phyloP scores from a whole-genome alignment of 306 rosid species.

The Potentilla sterilis region DNA sequence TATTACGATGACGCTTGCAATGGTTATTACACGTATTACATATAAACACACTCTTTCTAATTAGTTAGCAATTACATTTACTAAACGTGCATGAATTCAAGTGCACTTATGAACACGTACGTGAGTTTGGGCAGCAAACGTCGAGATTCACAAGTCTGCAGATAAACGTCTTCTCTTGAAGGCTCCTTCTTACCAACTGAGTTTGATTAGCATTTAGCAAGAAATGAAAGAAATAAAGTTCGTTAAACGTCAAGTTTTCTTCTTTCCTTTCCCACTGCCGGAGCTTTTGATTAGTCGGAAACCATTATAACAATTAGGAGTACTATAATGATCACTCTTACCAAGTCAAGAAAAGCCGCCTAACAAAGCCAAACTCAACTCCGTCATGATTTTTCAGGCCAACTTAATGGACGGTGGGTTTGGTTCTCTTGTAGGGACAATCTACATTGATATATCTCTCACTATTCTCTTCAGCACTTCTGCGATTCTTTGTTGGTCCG shows the following conservation, averaged over 20 bases:
- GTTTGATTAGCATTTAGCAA: too few relatives aligned
- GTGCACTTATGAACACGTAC: too few relatives aligned
- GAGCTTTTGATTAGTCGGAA: slow-evolving; percentile 12
- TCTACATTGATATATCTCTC: background rate
- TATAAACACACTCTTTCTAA: background rate
- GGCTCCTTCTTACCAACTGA: background rate
- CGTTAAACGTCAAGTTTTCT: background rate
- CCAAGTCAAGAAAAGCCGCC: slow-evolving; percentile 45
- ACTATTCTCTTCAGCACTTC: background rate
- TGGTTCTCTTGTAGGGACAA: slow-evolving; percentile 45
- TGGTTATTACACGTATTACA: too few relatives aligned
- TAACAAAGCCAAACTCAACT: slow-evolving; percentile 20
- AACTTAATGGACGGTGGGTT: slow-evolving; percentile 41
- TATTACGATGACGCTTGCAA: too few relatives aligned
- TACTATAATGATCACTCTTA: slow-evolving; percentile 5
- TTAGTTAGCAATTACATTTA: background rate
- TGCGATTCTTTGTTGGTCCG: slow-evolving; percentile 25
- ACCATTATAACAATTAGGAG: slow-evolving; percentile 31
- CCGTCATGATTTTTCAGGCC: slow-evolving; percentile 31
- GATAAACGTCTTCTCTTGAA: background rate
- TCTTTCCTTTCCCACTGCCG: background rate
- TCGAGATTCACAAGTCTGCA: background rate
- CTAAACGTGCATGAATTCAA: too few relatives aligned
- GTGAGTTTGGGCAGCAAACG: too few relatives aligned
- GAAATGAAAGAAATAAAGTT: background rate